A percentile compares a stretch with the other conserved stretches of the same genome.
Evolutionary conservation across 768 basidiomycete species (phyloP).

Genomic region (Boletellus ananiceps): DNA sequence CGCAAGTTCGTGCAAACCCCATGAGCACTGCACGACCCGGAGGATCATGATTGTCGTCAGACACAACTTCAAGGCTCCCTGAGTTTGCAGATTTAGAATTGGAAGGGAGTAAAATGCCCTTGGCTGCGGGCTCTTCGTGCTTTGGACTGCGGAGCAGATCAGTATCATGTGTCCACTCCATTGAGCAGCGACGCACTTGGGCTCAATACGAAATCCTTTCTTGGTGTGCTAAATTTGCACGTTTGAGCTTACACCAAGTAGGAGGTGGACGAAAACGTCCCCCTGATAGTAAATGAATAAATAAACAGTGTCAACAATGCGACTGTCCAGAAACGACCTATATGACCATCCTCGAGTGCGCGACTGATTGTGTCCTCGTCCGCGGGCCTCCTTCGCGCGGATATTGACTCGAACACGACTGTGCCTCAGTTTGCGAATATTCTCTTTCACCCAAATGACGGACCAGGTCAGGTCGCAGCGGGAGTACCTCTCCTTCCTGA

Average conservation of each 20-base stretch:
- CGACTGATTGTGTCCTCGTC: too few species aligned
- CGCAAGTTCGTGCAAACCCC: constrained; percentile 35
- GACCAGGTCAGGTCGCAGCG: too few species aligned
- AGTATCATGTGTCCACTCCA: neutral
- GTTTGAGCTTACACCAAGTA: constrained; percentile 31
- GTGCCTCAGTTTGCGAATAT: too few species aligned
- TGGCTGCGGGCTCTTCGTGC: constrained; percentile 23
- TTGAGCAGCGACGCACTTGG: constrained; percentile 26
- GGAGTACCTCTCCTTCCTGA: too few species aligned
- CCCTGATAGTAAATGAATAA: constrained; percentile 24
- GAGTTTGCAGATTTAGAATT: constrained; percentile 16
- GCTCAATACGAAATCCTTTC: constrained; percentile 13
- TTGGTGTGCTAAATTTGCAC: constrained; percentile 35
- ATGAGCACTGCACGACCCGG: constrained; percentile 48
- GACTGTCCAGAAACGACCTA: too few species aligned
- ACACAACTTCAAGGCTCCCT: constrained; percentile 35
- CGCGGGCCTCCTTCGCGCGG: too few species aligned
- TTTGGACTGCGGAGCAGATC: constrained; percentile 26
- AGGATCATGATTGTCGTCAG: constrained; percentile 42
- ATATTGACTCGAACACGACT: too few species aligned
- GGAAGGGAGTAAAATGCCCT: constrained; percentile 37
- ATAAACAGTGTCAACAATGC: too few species aligned
- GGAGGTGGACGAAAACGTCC: constrained; percentile 34
- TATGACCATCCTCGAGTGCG: too few species aligned
- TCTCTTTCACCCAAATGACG: too few species aligned